Conservation (phyloP, 2,329 filamentous ascomycete species). For the Penicillium frequentans region DNA sequence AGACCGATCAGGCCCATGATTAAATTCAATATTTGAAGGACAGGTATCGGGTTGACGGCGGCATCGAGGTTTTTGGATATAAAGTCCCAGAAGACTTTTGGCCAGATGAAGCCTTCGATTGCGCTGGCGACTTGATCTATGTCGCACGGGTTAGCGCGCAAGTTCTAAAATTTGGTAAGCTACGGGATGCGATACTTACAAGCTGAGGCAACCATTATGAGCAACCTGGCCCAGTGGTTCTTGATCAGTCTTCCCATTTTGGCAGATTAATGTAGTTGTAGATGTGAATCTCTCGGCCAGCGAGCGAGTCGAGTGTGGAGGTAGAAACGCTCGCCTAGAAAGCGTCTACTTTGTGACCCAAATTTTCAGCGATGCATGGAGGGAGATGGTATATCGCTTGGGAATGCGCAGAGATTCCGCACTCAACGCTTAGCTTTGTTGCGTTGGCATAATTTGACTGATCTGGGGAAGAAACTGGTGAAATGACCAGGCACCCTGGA, state of each 20-base stretch:
- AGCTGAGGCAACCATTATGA: conserved; percentile 78
- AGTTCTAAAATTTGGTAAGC: not conserved
- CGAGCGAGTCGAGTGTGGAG: conserved; percentile 19
- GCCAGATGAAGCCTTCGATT: conserved; percentile 92
- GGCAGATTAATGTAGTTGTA: conserved; percentile 3
- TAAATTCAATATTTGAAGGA: conserved; percentile 87
- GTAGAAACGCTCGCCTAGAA: not conserved
- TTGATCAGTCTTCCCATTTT: conserved; percentile 97
- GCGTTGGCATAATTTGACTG: conserved; percentile 8
- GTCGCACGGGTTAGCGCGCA: not conserved
- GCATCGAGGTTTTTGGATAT: conserved; percentile 84
- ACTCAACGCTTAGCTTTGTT: conserved; percentile 1
- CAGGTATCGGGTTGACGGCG: conserved; percentile 82
- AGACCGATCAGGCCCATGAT: conserved; percentile 75
- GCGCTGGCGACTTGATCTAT: conserved; percentile 83
- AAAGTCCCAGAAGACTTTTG: conserved; percentile 98
- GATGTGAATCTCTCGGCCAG: conserved; percentile 25
- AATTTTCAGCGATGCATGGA: not conserved
- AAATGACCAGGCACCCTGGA: not conserved
- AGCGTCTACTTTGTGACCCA: not conserved
- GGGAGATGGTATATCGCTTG: not conserved
- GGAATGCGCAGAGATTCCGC: not conserved
- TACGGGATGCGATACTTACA: conserved; percentile 55
- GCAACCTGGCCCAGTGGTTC: conserved; percentile 97
- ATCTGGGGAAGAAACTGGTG: conserved; percentile 4